These are phyloP conservation scores for Solanum infundibuliforme DNA, from an alignment of 257 asterid species.

Conservation along the genomic window DNA sequence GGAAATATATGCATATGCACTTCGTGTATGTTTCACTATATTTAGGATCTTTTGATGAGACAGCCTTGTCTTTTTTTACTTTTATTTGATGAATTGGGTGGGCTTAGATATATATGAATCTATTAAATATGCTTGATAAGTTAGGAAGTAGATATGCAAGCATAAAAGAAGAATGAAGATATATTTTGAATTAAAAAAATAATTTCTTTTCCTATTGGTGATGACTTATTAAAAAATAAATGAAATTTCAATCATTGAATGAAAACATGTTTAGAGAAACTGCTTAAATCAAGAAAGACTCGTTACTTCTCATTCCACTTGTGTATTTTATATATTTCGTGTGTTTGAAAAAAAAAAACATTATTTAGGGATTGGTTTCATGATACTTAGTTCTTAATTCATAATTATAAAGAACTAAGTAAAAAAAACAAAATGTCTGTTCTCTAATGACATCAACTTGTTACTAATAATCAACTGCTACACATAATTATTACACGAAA, in stretches of 20 bases:
- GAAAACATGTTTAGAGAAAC: neutral
- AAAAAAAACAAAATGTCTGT: neutral
- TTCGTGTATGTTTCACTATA: neutral
- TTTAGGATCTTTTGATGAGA: neutral
- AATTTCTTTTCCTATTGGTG: neutral
- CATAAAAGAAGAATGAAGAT: neutral
- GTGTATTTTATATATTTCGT: neutral
- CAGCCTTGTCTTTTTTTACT: neutral
- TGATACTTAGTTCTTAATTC: neutral
- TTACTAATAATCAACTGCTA: neutral
- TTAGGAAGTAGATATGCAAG: neutral
- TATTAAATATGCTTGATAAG: neutral
- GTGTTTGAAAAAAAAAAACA: too few species aligned
- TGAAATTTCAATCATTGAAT: neutral
- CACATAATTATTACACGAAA: neutral
- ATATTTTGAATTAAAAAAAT: neutral
- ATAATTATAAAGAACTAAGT: neutral
- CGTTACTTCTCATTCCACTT: neutral
- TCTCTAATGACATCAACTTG: neutral
- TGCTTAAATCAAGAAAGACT: neutral
- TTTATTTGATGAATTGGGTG: neutral
- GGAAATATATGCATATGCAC: neutral
- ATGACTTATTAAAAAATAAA: too few species aligned
- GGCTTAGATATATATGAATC: neutral
- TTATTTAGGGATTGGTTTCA: neutral